Evolutionary conservation across 441 rosid genomes (phyloP).

Genomic region (Jatropha podagrica): DNA sequence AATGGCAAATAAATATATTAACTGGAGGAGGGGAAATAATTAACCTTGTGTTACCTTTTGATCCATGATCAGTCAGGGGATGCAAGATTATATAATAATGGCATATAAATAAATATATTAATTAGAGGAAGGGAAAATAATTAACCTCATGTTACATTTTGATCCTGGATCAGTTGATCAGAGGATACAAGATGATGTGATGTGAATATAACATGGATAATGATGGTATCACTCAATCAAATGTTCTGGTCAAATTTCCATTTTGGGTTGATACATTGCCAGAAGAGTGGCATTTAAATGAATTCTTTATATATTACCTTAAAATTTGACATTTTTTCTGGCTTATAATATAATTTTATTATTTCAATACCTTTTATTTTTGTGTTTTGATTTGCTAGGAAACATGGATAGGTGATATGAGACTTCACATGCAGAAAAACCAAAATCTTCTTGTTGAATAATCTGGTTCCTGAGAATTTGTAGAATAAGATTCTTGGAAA

Average conservation of each 20-base stretch:
- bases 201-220: not conserved
- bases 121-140: not conserved
- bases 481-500: not conserved
- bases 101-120: not conserved
- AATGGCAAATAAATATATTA: not conserved
- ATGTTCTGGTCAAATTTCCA: not conserved
- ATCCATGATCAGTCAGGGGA: no score
- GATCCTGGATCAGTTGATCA: not conserved
- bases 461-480: not conserved
- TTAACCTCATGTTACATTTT: not conserved
- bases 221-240: not conserved
- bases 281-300: not conserved
- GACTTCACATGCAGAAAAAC: not conserved
- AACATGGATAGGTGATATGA: not conserved
- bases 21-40: no score
- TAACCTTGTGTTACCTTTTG: no score
- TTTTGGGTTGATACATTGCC: not conserved
- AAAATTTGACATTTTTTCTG: not conserved
- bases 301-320: not conserved
- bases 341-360: not conserved
- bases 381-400: not conserved
- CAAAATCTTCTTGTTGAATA: not conserved
- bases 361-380: not conserved
- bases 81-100: not conserved
- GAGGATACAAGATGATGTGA: not conserved